These are phyloP conservation scores for Suhomyces xylopsoci DNA, from an alignment of 805 yeast species.

Conservation along the genomic window DNA sequence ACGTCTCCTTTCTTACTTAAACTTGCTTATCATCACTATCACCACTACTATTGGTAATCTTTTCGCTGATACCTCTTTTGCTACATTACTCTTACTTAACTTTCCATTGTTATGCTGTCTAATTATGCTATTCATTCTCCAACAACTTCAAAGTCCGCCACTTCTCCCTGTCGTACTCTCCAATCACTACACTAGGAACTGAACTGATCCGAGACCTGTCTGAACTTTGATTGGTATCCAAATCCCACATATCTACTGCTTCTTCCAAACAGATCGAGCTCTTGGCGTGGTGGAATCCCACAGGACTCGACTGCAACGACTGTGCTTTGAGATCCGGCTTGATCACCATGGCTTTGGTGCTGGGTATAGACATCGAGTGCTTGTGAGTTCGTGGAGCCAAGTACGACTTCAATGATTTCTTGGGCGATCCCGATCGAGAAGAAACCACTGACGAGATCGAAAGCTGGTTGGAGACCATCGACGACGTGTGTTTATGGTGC, in stretches of 20 bases:
- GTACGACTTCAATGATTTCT: conserved; percentile 23
- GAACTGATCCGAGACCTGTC: conserved; percentile 41
- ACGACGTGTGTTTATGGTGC: conserved; percentile 25
- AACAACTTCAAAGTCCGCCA: conserved; percentile 53
- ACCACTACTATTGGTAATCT: no score
- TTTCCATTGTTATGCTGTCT: background rate
- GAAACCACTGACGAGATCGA: conserved; percentile 26
- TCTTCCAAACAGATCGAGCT: conserved; percentile 1
- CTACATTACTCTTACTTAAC: background rate
- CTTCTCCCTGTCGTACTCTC: conserved; percentile 64
- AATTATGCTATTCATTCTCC: conserved; percentile 8
- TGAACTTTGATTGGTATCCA: conserved; percentile 31
- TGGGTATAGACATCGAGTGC: conserved; percentile 12
- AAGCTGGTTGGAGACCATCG: conserved; percentile 24
- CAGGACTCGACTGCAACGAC: background rate
- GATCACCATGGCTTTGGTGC: background rate
- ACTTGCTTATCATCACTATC: no score
- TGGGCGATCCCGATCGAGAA: conserved; percentile 32
- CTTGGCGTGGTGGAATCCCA: background rate
- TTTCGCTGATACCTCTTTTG: no score
- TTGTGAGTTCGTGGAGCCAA: conserved; percentile 10
- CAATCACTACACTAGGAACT: conserved; percentile 56
- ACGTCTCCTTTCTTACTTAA: no score
- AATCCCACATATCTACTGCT: conserved; percentile 25
- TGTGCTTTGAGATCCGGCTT: background rate